Evolutionary conservation across 192 early-diverging fungal genomes (phyloP), one percentile per base, ranked within the genome.

Genomic region (Spizellomyces punctatus): DNA sequence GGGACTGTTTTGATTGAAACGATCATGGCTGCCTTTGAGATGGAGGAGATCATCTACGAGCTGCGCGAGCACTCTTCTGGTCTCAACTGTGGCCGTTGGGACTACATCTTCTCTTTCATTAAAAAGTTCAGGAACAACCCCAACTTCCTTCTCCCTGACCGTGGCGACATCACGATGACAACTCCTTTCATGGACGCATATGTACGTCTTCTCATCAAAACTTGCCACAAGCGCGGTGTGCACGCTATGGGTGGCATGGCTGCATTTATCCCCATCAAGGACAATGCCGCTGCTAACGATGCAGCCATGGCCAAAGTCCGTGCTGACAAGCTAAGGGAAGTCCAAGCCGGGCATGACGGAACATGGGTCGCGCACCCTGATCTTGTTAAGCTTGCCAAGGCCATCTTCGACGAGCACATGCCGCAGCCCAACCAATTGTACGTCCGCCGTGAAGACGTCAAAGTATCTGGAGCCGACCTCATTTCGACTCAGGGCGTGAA

Each of bases 211-310:
- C 85, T 98, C 66, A 97, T 98, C 83, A 92, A 97, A 88, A 98
- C 96, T 19, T 98, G 96, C 80, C 96, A 98, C 84, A 90, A 89
- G 86, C 93, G 96, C 69, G 95, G 96, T 60, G 96, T 98, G 16
- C 96, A 98, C 75, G 96, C 96, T 46, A 98, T 98, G 96, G 96
- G 96, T 74, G 96, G 96, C 46, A 98, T 98, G 96, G 94, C 96
- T 43, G 96, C 96, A 55, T 93, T 95, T 82, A 98, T 98, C 78
- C 96, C 96, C 64, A 96, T 98, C 89, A 96, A 96, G 89, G 90
- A 93, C 86, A 89, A 98, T 78, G 69, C 83, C 61, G 79, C 86
- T 49, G 95, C 95, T 55, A 98, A 98, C 85, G 86, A 92, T 67
- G 89, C 90, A 19, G 95, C 94, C 58, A 91, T 96, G 81, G 85